Conservation (phyloP, 106 monocot species). For the Dioscorea alata region DNA sequence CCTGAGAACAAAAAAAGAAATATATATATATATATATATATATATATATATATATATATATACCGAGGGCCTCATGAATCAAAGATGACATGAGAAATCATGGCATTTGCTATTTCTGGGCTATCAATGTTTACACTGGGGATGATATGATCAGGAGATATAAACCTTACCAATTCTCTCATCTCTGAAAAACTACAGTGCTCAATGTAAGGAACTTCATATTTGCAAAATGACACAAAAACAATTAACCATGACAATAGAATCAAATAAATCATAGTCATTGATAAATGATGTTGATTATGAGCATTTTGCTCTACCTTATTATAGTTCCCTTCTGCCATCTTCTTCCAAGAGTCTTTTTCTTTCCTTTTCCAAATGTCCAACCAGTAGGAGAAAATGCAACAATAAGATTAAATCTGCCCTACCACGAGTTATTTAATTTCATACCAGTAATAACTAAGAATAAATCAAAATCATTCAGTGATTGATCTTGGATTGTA, state of each 20-base stretch:
- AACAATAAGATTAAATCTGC: conserved; percentile 78
- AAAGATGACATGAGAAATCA: conserved; percentile 61
- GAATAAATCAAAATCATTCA: no score
- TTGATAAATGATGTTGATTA: no score
- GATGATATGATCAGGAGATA: conserved; percentile 82
- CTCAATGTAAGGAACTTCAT: conserved; percentile 99
- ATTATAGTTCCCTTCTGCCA: conserved; percentile 94
- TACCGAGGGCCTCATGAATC: conserved; percentile 16
- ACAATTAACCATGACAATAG: no score
- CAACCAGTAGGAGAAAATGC: conserved; percentile 98
- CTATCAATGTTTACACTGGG: conserved; percentile 94
- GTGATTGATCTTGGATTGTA: neutral
- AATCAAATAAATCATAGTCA: no score
- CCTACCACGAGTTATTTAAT: conserved; percentile 17
- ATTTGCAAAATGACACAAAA: conserved; percentile 24
- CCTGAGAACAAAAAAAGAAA: no score
- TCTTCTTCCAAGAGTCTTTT: conserved; percentile 73
- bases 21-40: no score
- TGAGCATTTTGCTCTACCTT: conserved; percentile 30
- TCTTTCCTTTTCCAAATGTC: conserved; percentile 88
- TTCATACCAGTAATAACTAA: neutral
- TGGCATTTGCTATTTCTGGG: conserved; percentile 58
- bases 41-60: no score
- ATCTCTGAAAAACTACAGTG: conserved; percentile 91
- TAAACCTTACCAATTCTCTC: conserved; percentile 65